Conservation (phyloP, 495 filamentous ascomycete species). For the Daldinia caldariorum region DNA sequence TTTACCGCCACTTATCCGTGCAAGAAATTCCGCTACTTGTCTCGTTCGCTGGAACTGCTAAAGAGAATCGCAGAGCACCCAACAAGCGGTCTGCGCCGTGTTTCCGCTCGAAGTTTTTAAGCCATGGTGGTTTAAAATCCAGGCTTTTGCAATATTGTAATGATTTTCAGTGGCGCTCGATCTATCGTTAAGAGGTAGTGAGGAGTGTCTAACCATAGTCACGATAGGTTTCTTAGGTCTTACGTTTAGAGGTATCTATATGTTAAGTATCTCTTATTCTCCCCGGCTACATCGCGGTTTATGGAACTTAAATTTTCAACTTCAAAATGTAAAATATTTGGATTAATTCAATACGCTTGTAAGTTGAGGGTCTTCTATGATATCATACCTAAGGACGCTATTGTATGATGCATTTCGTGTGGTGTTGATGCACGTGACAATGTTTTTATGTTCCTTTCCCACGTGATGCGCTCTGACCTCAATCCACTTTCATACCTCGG, state of each 20-base stretch:
- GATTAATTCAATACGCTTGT: too few relatives aligned
- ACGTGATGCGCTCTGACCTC: constrained; percentile 10
- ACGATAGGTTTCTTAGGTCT: too few relatives aligned
- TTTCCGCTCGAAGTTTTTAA: not conserved
- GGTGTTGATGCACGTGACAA: not conserved
- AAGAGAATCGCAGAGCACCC: not conserved
- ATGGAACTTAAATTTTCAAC: too few relatives aligned
- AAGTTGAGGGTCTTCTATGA: too few relatives aligned
- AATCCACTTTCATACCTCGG: constrained; percentile 10
- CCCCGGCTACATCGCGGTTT: too few relatives aligned
- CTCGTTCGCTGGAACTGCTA: not conserved
- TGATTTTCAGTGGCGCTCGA: not conserved
- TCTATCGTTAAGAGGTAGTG: not conserved
- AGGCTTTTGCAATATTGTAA: not conserved
- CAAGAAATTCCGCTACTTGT: not conserved
- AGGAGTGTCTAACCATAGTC: too few relatives aligned
- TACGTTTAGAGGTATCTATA: too few relatives aligned
- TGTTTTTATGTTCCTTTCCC: too few relatives aligned
- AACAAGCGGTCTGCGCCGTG: not conserved
- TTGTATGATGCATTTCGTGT: not conserved
- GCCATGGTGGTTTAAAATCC: not conserved
- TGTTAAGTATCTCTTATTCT: too few relatives aligned
- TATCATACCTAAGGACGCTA: too few relatives aligned
- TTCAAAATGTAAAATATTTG: too few relatives aligned
- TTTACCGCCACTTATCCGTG: not conserved